Evolutionary conservation across 495 filamentous ascomycete genomes (phyloP), one percentile per base, ranked within the genome.

Genomic region (Neurospora sp.): DNA sequence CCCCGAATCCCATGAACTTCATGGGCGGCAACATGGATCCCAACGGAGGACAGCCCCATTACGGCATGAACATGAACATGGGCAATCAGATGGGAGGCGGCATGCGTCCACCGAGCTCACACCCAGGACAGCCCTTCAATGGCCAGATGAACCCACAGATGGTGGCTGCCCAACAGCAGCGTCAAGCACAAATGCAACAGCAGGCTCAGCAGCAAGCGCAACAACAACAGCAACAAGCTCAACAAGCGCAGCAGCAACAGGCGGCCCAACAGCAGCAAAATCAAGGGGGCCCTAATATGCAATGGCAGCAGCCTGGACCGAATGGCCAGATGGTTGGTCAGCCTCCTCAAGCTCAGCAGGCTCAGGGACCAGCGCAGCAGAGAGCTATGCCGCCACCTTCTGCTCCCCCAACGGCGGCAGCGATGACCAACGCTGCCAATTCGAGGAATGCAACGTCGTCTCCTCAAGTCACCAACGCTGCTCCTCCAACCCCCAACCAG

Each of bases 331-430:
- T 93, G 88, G 85, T 86, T 35, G 87, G 89, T 62, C 91, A 91
- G 76, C 81, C 81, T 18, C 83, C 84, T 12, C 85, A 87, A 70
- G 27, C 6, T 18, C 88, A 90, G 70, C 87, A 87, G 42, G 90
- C 92, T 20, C 85, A 84, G 77, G 91, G 91, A 9, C 94, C 92
- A 12, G 91, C 93, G 14, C 71, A 69, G 4, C 92, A 93, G 78
- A 87, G 90, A 49, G 82, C 87, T 4, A 97, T 97, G 94, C 93
- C 93, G 62, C 95, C 95, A 16, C 95, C 96, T n/a, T 92, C 93
- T 74, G 92, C 91, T 35, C 93, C 93, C 8, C 54, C 54, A 35
- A 86, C 91, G 14, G 85, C 87, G 72, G 86, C 86, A 31, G 87
- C 85, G 60, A 85, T 86, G 11, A 75, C 70, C 18, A 80, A 86